Percentiles rank a stretch among this genome's conserved stretches.
phyloP scores from a whole-genome alignment of 345 rosid genomes.

The Garcia nutans region DNA sequence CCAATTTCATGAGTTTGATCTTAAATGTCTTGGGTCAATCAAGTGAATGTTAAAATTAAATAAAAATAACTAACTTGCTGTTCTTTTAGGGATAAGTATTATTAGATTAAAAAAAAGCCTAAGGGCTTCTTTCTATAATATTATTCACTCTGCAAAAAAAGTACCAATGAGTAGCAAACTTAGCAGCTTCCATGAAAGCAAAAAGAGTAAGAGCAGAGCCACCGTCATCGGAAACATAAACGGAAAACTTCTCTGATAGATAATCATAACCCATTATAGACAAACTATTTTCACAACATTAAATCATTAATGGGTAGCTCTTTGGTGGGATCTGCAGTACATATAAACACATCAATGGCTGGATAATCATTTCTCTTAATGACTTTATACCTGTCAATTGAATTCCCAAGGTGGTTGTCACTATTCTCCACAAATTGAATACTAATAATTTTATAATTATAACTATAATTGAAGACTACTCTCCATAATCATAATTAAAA shows the following conservation, averaged over 20 bases:
- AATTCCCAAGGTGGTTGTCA: too few species aligned
- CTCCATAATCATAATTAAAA: too few species aligned
- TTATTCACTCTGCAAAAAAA: conserved; percentile 22
- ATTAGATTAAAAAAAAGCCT: conserved; percentile 8
- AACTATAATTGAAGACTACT: too few species aligned
- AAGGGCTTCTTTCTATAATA: conserved; percentile 2
- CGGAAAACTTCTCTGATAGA: conserved; percentile 62
- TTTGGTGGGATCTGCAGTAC: conserved; percentile 36
- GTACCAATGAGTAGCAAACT: conserved; percentile 31
- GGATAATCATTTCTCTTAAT: conserved; percentile 12
- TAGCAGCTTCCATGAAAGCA: conserved; percentile 30
- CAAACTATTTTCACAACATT: conserved; percentile 63
- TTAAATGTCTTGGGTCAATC: too few species aligned
- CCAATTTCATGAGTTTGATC: too few species aligned
- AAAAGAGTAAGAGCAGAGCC: conserved; percentile 23
- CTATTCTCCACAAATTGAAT: too few species aligned
- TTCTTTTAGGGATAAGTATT: background rate
- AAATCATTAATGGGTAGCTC: conserved; percentile 21
- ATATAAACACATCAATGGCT: conserved; percentile 59
- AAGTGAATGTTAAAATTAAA: too few species aligned
- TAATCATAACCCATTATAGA: conserved; percentile 78
- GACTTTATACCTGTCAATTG: background rate
- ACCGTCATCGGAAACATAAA: conserved; percentile 38
- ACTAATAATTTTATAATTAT: too few species aligned
- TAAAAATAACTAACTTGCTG: too few species aligned